A percentile compares a stretch with the other conserved stretches of the same genome.
Evolutionary conservation across 1,284 basidiomycete genomes (phyloP).

Genomic region (Lignosus rhinocerotis): DNA sequence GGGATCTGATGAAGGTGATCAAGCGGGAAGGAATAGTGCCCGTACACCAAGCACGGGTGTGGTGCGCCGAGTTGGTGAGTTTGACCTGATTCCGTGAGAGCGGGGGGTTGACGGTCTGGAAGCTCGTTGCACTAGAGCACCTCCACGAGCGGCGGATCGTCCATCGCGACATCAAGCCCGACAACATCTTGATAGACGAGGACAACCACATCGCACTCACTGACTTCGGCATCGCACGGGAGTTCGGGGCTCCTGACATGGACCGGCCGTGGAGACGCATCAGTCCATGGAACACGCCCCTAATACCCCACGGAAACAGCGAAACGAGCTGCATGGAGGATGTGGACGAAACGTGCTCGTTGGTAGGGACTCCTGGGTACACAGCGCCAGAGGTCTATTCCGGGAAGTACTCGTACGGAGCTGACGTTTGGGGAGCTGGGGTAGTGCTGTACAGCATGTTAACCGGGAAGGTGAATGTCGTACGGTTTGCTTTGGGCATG

Average conservation of each 20-base stretch:
- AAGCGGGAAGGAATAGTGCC: slow-evolving; percentile 18
- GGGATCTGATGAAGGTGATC: slow-evolving; percentile 26
- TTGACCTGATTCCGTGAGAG: not conserved
- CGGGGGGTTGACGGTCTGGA: slow-evolving; percentile 35
- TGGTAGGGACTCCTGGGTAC: slow-evolving; percentile 47
- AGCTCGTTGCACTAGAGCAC: slow-evolving; percentile 26
- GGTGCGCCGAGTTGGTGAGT: slow-evolving; percentile 31
- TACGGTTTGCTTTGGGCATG: too few species aligned
- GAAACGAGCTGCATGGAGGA: not conserved
- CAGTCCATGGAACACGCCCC: slow-evolving; percentile 43
- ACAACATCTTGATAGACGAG: slow-evolving; percentile 68
- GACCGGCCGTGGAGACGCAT: slow-evolving; percentile 18
- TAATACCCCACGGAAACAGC: slow-evolving; percentile 42
- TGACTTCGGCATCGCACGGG: slow-evolving; percentile 63
- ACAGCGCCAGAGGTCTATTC: slow-evolving; percentile 60
- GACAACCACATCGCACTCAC: slow-evolving; percentile 64
- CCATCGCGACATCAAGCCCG: slow-evolving; percentile 46
- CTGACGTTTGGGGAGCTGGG: slow-evolving; percentile 44
- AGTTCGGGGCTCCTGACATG: slow-evolving; percentile 42
- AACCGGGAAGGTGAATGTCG: slow-evolving; percentile 38
- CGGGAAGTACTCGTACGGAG: slow-evolving; percentile 47
- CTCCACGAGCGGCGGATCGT: slow-evolving; percentile 48
- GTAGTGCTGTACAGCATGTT: slow-evolving; percentile 63
- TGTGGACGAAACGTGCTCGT: slow-evolving; percentile 16
- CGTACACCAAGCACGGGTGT: slow-evolving; percentile 18